Conservation (phyloP, 2,329 filamentous ascomycete species). For the Coniochaeta pulveracea region DNA sequence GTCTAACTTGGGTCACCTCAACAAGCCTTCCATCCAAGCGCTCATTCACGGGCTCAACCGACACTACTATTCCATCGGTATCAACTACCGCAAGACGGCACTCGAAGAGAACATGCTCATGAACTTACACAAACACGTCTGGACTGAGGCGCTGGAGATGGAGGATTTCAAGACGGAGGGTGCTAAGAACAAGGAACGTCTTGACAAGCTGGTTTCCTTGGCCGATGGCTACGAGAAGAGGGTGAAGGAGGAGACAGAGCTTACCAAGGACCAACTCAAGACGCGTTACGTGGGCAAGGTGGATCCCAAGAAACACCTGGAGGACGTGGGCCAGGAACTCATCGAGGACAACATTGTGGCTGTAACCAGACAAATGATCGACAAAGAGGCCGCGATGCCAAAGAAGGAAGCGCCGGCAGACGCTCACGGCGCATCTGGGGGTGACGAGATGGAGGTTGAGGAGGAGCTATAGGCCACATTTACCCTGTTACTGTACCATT, state of each 20-base stretch:
- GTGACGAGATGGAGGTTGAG: constrained; percentile 60
- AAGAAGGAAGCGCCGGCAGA: constrained; percentile 45
- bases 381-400: constrained; percentile 93
- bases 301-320: constrained; percentile 97
- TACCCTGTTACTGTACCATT: constrained; percentile 9
- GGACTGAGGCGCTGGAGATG: constrained; percentile 97
- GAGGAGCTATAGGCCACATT: constrained; percentile 31
- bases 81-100: constrained; percentile 95
- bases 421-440: constrained; percentile 34
- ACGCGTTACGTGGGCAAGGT: constrained; percentile 98
- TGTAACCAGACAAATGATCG: constrained; percentile 98
- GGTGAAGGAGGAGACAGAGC: constrained; percentile 95
- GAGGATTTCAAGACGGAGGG: constrained; percentile 85
- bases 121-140: constrained; percentile 99
- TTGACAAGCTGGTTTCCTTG: constrained; percentile 78
- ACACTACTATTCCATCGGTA: constrained; percentile 98
- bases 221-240: constrained; percentile 97
- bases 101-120: constrained; percentile 99
- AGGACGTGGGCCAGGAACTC: constrained; percentile 89
- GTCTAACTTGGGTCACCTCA: constrained; percentile 92
- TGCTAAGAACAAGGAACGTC: constrained; percentile 72
- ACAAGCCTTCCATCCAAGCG: constrained; percentile 99
- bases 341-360: constrained; percentile 99
- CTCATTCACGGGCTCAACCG: constrained; percentile 96
- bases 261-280: constrained; percentile 96